phyloP scores from a whole-genome alignment of 768 basidiomycete species.

The Suillus alpinus region DNA sequence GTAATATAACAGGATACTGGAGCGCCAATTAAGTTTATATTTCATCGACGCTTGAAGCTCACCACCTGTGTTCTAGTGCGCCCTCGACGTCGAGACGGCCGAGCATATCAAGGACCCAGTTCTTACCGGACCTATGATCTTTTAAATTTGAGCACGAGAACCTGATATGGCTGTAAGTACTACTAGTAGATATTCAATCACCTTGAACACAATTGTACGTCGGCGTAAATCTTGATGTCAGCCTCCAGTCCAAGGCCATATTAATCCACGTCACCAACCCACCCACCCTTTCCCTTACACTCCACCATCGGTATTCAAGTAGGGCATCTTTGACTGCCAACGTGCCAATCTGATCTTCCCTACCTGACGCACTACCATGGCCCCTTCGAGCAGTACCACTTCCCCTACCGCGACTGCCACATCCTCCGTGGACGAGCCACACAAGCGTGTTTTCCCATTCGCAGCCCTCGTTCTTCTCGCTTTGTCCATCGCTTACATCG shows the following conservation, averaged over 20 bases:
- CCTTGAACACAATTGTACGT: background rate
- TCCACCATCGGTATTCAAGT: background rate
- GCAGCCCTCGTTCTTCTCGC: conserved; percentile 21
- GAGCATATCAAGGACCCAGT: background rate
- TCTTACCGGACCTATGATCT: background rate
- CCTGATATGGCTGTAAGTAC: background rate
- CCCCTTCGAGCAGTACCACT: background rate
- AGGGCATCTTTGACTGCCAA: background rate
- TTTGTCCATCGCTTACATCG: conserved; percentile 23
- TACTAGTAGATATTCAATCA: background rate
- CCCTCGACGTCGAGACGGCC: background rate
- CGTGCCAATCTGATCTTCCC: background rate
- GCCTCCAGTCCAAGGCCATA: background rate
- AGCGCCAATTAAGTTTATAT: background rate
- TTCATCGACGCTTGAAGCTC: background rate
- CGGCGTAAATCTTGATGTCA: background rate
- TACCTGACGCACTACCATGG: background rate
- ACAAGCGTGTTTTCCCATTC: conserved; percentile 16
- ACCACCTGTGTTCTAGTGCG: background rate
- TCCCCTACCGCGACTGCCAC: conserved; percentile 1
- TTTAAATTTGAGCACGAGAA: background rate
- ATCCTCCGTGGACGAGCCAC: conserved; percentile 7
- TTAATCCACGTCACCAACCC: background rate
- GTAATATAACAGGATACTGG: too few species aligned
- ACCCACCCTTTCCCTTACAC: background rate